These are phyloP conservation scores for Yamadazyma kitorensis DNA, from an alignment of 805 yeast genomes.

Conservation along the genomic window DNA sequence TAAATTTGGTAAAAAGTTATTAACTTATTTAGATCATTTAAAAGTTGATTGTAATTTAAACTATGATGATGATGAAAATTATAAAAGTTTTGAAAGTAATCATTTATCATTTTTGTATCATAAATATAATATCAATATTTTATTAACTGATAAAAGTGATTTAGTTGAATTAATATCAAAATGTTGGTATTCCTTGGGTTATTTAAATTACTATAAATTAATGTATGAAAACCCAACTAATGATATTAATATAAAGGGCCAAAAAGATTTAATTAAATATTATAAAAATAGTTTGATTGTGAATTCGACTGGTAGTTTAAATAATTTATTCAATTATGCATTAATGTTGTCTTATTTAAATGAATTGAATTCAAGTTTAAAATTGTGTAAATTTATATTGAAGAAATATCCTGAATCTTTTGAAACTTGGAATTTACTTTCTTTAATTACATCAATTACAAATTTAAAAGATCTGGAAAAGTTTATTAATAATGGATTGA, in stretches of 20 bases:
- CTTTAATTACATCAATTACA: constrained; percentile 50
- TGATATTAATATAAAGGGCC: constrained; percentile 16
- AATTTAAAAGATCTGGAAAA: constrained; percentile 48
- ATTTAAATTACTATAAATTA: constrained; percentile 26
- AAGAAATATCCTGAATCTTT: constrained; percentile 53
- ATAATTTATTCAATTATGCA: constrained; percentile 43
- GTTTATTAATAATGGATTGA: constrained; percentile 51
- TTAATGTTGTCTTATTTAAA: constrained; percentile 44
- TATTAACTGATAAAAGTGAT: constrained; percentile 24
- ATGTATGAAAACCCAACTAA: constrained; percentile 23
- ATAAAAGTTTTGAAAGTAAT: constrained; percentile 10
- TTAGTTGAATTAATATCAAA: constrained; percentile 27
- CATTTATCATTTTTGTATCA: constrained; percentile 34
- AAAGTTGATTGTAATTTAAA: constrained; percentile 22
- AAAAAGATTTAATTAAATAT: constrained; percentile 17
- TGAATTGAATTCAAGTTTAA: constrained; percentile 41
- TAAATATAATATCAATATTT: constrained; percentile 31
- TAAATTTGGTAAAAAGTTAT: constrained; percentile 18
- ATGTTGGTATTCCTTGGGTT: constrained; percentile 39
- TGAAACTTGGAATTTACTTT: constrained; percentile 65
- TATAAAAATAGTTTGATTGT: constrained; percentile 36
- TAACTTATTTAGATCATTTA: constrained; percentile 22
- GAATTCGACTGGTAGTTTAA: constrained; percentile 31
- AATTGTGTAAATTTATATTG: constrained; percentile 47
- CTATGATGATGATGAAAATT: constrained; percentile 22